Evolutionary conservation across 257 asterid species (phyloP).

Genomic region (Nicotiana tomentosiformis): DNA sequence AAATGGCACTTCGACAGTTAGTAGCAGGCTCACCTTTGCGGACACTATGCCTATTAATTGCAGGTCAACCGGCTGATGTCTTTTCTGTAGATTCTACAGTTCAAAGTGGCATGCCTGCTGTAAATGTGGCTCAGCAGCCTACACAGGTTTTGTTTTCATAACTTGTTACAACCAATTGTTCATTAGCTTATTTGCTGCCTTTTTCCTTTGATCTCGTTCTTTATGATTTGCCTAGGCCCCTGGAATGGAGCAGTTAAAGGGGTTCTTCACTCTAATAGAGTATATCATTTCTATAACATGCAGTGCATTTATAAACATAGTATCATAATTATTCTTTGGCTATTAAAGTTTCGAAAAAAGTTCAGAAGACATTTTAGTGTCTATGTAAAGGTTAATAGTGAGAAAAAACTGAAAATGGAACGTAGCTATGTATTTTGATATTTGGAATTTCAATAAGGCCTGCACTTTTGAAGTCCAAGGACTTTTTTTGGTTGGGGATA

Average conservation of each 20-base stretch:
- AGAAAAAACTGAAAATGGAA: background rate
- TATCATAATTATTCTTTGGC: background rate
- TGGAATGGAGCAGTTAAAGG: background rate
- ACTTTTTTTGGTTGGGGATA: background rate
- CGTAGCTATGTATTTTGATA: background rate
- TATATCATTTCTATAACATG: background rate
- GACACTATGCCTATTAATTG: conserved; percentile 85
- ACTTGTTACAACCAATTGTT: conserved; percentile 1
- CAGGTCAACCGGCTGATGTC: conserved; percentile 93
- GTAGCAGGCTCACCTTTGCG: conserved; percentile 95
- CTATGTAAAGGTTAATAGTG: background rate
- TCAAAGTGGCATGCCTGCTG: conserved; percentile 38
- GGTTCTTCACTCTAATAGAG: background rate
- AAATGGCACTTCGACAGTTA: conserved; percentile 84
- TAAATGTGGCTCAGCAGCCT: conserved; percentile 52
- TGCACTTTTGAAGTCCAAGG: background rate
- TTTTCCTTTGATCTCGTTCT: background rate
- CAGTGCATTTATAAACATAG: background rate
- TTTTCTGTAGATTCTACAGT: conserved; percentile 50
- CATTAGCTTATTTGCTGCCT: background rate
- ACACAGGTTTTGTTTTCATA: conserved; percentile 50
- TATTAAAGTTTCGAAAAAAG: background rate
- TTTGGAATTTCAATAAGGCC: background rate
- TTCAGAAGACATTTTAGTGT: background rate
- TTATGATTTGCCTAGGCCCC: background rate